A percentile compares a stretch with the other conserved stretches of the same genome.
These are phyloP conservation scores for Gamsiella multidivaricata DNA, from an alignment of 192 early-diverging fungal genomes.

Conservation along the genomic window DNA sequence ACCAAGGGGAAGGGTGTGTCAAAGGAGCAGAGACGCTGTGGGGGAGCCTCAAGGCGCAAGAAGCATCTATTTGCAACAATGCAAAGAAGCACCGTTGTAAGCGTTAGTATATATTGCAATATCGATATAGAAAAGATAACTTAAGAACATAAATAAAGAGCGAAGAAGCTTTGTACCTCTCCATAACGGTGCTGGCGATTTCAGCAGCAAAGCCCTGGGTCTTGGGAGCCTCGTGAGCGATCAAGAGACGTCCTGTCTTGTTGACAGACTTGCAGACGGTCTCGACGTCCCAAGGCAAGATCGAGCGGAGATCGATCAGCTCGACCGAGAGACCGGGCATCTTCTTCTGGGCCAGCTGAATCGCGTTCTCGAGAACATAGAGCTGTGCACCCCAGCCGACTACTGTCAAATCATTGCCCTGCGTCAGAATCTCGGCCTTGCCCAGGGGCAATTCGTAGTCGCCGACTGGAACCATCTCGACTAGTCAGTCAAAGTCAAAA, in stretches of 20 bases:
- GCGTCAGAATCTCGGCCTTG: conserved; percentile 89
- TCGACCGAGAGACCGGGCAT: conserved; percentile 90
- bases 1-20: conserved; percentile 90
- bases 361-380: conserved; percentile 92
- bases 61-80: conserved; percentile 72
- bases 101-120: not conserved
- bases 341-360: conserved; percentile 85
- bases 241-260: conserved; percentile 91
- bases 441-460: conserved; percentile 92
- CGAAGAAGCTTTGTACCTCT: conserved; percentile 52
- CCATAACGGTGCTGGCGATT: conserved; percentile 88
- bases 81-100: not conserved
- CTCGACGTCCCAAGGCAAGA: conserved; percentile 93
- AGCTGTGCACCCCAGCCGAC: conserved; percentile 94
- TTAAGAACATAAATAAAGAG: not conserved
- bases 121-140: not conserved
- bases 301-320: conserved; percentile 91
- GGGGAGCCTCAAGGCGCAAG: conserved; percentile 89
- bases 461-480: conserved; percentile 92
- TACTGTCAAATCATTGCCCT: conserved; percentile 89
- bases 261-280: conserved; percentile 90
- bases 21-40: conserved; percentile 73
- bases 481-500: conserved; percentile 55
- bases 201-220: conserved; percentile 93
- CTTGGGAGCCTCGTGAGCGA: conserved; percentile 94